These are phyloP conservation scores for Ormosia emarginata DNA, from an alignment of 306 rosid genomes.

Conservation along the genomic window DNA sequence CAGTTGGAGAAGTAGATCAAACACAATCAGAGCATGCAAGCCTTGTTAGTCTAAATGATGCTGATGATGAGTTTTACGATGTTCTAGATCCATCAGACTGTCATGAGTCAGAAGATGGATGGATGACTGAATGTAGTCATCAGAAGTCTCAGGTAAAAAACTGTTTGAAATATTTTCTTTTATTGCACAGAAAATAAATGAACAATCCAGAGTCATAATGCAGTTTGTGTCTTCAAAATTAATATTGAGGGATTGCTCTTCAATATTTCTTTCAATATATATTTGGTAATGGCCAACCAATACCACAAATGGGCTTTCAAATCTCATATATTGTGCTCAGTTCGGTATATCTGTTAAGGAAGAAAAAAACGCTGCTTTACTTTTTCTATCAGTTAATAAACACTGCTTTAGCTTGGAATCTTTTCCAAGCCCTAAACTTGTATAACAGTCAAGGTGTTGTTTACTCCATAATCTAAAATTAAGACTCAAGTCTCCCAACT, in stretches of 20 bases:
- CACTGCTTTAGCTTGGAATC: not conserved
- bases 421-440: not conserved
- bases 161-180: conserved; percentile 10
- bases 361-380: not conserved
- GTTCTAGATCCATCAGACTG: conserved; percentile 71
- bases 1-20: conserved; percentile 42
- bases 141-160: conserved; percentile 43
- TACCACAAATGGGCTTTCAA: conserved; percentile 12
- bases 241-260: not conserved
- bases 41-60: conserved; percentile 50
- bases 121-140: conserved; percentile 58
- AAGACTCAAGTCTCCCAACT: not conserved
- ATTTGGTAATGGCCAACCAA: conserved; percentile 5
- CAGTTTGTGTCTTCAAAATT: conserved; percentile 10
- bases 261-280: conserved; percentile 4
- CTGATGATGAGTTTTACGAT: conserved; percentile 84
- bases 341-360: not conserved
- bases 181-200: conserved; percentile 1
- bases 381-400: not conserved
- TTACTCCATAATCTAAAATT: not conserved
- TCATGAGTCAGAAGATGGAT: conserved; percentile 62
- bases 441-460: not conserved
- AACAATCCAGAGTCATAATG: not conserved
- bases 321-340: not conserved
- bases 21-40: conserved; percentile 48